Conservation (phyloP, 148 eudicot species). For the Chenopodium berlandieri region DNA sequence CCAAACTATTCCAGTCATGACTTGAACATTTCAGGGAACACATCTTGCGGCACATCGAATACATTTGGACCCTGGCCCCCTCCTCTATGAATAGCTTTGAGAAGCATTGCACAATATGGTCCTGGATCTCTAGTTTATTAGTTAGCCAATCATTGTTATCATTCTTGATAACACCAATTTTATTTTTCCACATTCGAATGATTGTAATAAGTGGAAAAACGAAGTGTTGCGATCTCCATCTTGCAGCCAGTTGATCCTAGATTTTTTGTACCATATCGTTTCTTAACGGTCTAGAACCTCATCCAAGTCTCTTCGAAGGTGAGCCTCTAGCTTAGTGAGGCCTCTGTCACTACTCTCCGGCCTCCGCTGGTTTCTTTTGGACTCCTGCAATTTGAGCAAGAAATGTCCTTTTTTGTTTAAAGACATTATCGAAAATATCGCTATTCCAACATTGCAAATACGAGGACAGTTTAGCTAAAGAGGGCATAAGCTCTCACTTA, state of each 20-base stretch:
- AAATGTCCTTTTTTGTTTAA: not conserved
- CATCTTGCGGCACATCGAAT: accelerated
- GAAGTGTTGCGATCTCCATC: not conserved
- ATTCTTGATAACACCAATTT: too few species aligned
- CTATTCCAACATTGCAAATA: too few species aligned
- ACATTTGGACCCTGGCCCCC: too few species aligned
- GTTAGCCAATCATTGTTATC: not conserved
- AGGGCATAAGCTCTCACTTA: not conserved
- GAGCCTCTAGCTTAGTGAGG: not conserved
- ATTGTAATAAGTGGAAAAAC: too few species aligned
- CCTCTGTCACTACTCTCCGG: not conserved
- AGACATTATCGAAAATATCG: too few species aligned
- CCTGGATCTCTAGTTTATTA: not conserved
- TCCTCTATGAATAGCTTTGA: not conserved
- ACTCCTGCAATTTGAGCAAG: not conserved
- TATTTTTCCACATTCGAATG: too few species aligned
- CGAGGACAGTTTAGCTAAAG: too few species aligned
- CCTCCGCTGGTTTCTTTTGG: not conserved
- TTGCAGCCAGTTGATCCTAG: not conserved
- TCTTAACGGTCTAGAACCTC: not conserved
- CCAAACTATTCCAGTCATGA: not conserved
- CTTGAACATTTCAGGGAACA: not conserved
- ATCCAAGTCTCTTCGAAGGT: not conserved
- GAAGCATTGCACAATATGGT: not conserved
- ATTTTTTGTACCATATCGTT: not conserved